Evolutionary conservation across 441 rosid species (phyloP).

Genomic region (Gossypium davidsonii): DNA sequence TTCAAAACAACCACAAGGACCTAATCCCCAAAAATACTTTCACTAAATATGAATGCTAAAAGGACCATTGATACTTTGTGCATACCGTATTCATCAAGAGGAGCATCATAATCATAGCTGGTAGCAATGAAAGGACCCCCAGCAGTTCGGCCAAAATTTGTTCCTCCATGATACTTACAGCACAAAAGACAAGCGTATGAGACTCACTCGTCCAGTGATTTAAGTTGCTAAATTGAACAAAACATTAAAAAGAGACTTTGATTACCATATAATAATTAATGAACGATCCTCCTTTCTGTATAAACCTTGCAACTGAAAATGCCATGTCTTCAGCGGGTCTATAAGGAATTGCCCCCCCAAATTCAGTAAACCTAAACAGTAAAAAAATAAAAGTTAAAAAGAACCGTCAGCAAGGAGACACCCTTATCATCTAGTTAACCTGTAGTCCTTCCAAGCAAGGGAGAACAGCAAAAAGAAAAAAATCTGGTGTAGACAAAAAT

Average conservation of each 20-base stretch:
- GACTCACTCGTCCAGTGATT: slow-evolving; percentile 7
- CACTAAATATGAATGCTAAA: neutral
- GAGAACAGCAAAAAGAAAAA: neutral
- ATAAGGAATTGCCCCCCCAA: slow-evolving; percentile 88
- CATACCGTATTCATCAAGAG: slow-evolving; percentile 93
- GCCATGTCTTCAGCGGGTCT: slow-evolving; percentile 98
- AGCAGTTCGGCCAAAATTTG: slow-evolving; percentile 94
- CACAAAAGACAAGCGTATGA: slow-evolving; percentile 17
- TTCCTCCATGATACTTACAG: slow-evolving; percentile 89
- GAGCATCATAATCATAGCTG: slow-evolving; percentile 95
- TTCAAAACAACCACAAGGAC: neutral
- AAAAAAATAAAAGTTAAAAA: neutral
- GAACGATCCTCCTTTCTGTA: slow-evolving; percentile 92
- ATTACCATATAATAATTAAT: slow-evolving; percentile 91
- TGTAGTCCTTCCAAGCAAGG: neutral
- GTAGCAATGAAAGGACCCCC: slow-evolving; percentile 99
- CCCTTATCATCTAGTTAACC: neutral
- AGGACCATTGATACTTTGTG: neutral
- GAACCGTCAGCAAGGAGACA: neutral
- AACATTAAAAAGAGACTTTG: neutral
- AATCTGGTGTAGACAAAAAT: slow-evolving; percentile 1
- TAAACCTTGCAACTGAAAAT: slow-evolving; percentile 85
- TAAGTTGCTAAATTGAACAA: slow-evolving; percentile 1
- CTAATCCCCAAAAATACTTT: neutral
- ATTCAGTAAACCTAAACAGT: slow-evolving; percentile 68